Evolutionary conservation across 2,329 filamentous ascomycete species (phyloP), one percentile per base, ranked within the genome.

Genomic region (Ramularia endophylla): DNA sequence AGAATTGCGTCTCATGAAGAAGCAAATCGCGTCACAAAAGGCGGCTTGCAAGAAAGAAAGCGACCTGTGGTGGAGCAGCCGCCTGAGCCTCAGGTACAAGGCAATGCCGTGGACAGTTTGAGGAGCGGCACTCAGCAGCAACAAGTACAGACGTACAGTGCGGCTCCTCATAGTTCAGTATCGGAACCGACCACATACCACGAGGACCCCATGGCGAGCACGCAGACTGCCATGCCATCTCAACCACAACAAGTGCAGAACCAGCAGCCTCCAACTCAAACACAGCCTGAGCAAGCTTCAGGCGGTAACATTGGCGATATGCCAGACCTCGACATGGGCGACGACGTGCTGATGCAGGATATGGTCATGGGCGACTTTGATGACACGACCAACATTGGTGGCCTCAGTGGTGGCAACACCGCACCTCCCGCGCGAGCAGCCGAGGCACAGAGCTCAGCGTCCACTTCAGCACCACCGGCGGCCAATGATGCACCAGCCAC

Each of bases 1-100:
- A 80, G 77, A 48, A 66, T 70, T 25, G 68, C 87, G 62, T 48
- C 41, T 31, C 58, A 55, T 12, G 54, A 54, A 15, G 52, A 58
- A 19, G 55, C 54, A 3, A 57, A 45, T 9, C 36, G 59, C 28
- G 47, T 63, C 9, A 52, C 57, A 18, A 61, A 62, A 43, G 63
- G 63, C 27, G 59, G 59, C 7, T 58, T 64, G 27, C 62, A 62
- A 37, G 50, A 56, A 8, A 43, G 55, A 28, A 56, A 57, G 32
- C 38, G 42, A 27, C 40, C 41, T 5, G 34, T 22, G 22, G 22
- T 25, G 11, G 22, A 25, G 22, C 6, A 6, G 11, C 6, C 22
- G 6, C 22, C 22, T 34, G 32, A 33, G 7, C 41, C 48, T 30
- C 43, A 47, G 30, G 12, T 34, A 13, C 38, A 49, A 35, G 48